Evolutionary conservation across 2,329 filamentous ascomycete species (phyloP).

Genomic region (Rutstroemia sp.): DNA sequence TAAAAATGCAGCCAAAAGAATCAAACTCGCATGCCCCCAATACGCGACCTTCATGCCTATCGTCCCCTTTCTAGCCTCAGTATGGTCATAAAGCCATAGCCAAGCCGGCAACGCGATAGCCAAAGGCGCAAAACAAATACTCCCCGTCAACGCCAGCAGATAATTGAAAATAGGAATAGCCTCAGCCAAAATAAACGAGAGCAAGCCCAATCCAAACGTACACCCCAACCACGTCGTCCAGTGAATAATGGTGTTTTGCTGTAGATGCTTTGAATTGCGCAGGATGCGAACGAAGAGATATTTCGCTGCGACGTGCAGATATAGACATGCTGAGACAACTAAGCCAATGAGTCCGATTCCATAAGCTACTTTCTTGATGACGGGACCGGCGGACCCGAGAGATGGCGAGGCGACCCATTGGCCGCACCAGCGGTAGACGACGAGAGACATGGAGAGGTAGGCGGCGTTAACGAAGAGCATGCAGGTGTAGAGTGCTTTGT

Average conservation of each 20-base stretch:
- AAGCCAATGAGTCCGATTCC: constrained; percentile 50
- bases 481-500: constrained; percentile 47
- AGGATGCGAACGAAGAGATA: constrained; percentile 49
- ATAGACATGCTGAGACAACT: constrained; percentile 36
- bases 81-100: neutral
- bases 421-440: constrained; percentile 35
- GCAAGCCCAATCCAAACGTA: constrained; percentile 34
- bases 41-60: constrained; percentile 1
- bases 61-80: neutral
- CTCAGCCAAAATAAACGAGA: constrained; percentile 44
- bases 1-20: neutral
- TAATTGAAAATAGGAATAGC: constrained; percentile 48
- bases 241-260: constrained; percentile 42
- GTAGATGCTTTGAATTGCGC: constrained; percentile 42
- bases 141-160: constrained; percentile 1
- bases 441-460: constrained; percentile 39
- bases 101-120: neutral
- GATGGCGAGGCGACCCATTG: constrained; percentile 55
- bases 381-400: constrained; percentile 50
- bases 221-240: constrained; percentile 45
- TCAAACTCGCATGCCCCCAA: neutral
- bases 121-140: constrained; percentile 1
- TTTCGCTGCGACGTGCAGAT: constrained; percentile 43
- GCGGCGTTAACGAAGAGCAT: constrained; percentile 28
- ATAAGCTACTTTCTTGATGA: constrained; percentile 54